Evolutionary conservation across 139 green algal genomes (phyloP).

Genomic region (Chlorella sorokiniana): DNA sequence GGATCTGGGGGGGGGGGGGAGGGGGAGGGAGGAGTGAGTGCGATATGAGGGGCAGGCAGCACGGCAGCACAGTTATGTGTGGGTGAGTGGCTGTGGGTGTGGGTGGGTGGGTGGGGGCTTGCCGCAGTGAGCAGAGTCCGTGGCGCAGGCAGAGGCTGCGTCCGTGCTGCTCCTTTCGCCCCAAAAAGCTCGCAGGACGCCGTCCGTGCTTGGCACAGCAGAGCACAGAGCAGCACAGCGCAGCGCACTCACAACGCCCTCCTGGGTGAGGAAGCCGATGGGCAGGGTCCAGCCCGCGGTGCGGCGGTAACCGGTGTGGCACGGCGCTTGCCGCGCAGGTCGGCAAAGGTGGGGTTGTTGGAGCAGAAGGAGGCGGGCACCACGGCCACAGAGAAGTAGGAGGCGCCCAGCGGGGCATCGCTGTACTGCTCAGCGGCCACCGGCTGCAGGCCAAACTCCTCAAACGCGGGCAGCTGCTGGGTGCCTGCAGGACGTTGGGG

Average conservation of each 20-base stretch:
- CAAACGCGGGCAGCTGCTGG: background rate
- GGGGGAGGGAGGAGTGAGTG: background rate
- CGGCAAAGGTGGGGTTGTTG: constrained; percentile 7
- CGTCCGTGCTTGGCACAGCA: too few species aligned
- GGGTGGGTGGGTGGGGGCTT: too few species aligned
- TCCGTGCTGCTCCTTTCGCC: too few species aligned
- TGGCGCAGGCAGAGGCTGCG: too few species aligned
- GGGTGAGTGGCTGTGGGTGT: too few species aligned
- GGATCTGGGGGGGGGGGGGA: background rate
- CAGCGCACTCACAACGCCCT: background rate
- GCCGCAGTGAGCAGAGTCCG: too few species aligned
- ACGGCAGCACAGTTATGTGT: too few species aligned
- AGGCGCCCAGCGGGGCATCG: background rate
- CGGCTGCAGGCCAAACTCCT: background rate
- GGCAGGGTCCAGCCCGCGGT: constrained; percentile 47
- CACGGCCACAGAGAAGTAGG: constrained; percentile 40
- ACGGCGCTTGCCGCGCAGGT: constrained; percentile 38
- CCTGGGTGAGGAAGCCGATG: constrained; percentile 26
- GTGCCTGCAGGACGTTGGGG: background rate
- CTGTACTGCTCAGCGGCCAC: too few species aligned
- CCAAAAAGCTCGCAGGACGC: too few species aligned
- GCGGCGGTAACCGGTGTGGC: constrained; percentile 55
- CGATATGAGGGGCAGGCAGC: background rate
- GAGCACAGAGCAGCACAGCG: background rate
- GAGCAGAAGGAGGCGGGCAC: constrained; percentile 26